Conservation (phyloP, 768 basidiomycete genomes). For the Suillus plorans region DNA sequence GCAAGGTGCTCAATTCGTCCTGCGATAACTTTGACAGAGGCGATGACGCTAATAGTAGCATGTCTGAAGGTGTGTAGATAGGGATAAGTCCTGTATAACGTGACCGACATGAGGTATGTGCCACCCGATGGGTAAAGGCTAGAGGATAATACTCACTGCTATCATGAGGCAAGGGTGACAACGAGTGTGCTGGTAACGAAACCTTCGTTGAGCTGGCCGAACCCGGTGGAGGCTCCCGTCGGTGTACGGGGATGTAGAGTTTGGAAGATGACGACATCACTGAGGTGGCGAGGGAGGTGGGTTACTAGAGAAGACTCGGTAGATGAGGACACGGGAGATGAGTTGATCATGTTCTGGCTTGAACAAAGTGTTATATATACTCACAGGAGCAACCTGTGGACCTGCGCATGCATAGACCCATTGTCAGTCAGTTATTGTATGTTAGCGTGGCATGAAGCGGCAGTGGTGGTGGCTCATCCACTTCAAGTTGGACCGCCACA, state of each 20-base stretch:
- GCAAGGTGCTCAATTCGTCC: constrained; percentile 11
- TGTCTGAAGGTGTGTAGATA: constrained; percentile 27
- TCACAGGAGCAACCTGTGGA: neutral
- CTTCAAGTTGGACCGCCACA: neutral
- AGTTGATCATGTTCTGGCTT: neutral
- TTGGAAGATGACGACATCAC: constrained; percentile 26
- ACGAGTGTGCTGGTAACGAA: constrained; percentile 13
- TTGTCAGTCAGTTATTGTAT: constrained; percentile 4
- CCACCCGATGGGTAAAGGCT: neutral
- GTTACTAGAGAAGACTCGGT: constrained; percentile 1
- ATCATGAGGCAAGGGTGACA: constrained; percentile 5
- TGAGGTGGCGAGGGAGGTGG: constrained; percentile 12
- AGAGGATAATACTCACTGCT: constrained; percentile 1
- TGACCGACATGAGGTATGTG: neutral
- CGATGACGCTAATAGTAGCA: constrained; percentile 23
- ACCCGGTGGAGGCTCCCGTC: constrained; percentile 20
- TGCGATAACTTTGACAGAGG: constrained; percentile 18
- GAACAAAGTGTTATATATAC: constrained; percentile 2
- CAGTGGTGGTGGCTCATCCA: neutral
- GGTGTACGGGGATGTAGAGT: constrained; percentile 44
- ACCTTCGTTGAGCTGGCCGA: constrained; percentile 18
- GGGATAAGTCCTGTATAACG: constrained; percentile 4
- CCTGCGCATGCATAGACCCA: neutral
- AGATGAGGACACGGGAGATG: neutral
- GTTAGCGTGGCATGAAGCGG: neutral